Conservation (phyloP, 768 basidiomycete species). For the Auricularia heimuer region DNA sequence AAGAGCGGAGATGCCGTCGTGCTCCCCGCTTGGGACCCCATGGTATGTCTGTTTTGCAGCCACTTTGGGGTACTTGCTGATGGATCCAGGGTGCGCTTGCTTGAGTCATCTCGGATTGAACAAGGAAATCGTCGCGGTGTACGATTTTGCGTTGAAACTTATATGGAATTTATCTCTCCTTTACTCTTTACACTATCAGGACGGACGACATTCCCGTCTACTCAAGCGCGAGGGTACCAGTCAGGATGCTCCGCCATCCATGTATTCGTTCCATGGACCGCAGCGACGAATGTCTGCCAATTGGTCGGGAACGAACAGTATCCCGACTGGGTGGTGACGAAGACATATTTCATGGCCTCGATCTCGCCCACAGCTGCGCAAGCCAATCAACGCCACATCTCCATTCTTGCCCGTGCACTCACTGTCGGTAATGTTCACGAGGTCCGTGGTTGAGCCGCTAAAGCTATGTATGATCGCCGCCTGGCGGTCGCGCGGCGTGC, state of each 20-base stretch:
- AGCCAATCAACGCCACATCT: neutral
- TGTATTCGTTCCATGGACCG: neutral
- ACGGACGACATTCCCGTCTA: too few relatives aligned
- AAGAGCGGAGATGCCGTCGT: constrained; percentile 56
- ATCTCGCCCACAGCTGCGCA: too few relatives aligned
- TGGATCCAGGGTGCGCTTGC: neutral
- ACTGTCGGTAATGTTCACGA: neutral
- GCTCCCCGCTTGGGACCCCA: constrained; percentile 88
- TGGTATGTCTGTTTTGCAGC: constrained; percentile 37
- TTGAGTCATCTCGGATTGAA: neutral
- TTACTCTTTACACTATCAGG: too few relatives aligned
- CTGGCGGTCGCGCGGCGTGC: neutral
- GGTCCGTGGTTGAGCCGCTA: neutral
- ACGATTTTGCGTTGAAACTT: too few relatives aligned
- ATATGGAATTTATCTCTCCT: too few relatives aligned
- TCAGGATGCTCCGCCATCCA: neutral
- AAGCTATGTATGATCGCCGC: neutral
- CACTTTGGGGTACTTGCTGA: neutral
- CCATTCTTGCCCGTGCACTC: neutral
- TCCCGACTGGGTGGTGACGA: too few relatives aligned
- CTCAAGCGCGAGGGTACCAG: too few relatives aligned
- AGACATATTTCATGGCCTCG: too few relatives aligned
- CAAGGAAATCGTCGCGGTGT: too few relatives aligned
- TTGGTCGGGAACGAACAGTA: neutral
- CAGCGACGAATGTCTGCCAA: neutral